Evolutionary conservation across 2,329 filamentous ascomycete species (phyloP), one percentile per base, ranked within the genome.

Genomic region (Pseudocercospora cruenta): DNA sequence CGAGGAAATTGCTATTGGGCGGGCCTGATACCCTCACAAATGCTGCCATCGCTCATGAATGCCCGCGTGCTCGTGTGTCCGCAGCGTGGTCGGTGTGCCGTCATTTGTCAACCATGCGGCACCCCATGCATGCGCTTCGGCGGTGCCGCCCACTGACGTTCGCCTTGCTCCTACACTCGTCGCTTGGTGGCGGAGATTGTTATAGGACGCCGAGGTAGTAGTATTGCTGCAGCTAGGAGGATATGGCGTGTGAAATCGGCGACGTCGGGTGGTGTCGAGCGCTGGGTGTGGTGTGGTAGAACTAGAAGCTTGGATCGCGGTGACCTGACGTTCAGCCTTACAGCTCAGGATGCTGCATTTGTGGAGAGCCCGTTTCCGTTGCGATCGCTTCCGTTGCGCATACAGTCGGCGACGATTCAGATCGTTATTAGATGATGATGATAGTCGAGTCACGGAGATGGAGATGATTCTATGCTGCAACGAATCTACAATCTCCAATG

Each of bases 1-100:
- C 93, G 71, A 98, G 86, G 78, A 97, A 97, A 82, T 92, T 95
- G 82, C 93, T 95, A 82, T 99, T 99, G 74, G 95, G 94, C 78
- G 94, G 94, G 78, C 95, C 95, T 73, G 93, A 96, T 82, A 99
- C 93, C 86, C 95, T 91, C 83, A 99, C 95, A 81, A 92, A 92
- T 79, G 91, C 91, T 39, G 90, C 87, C 74, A 79, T 79, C 8
- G 49, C 64, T 62, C 62, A 62, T 53, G 60, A 62, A 70, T 61
- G 62, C 62, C 33, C 58, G 62, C 58, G 60, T 58, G 57, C 28
- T 62, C 19, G 59, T 58, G 33, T 24, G 58, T 28, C 59, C 9
- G 60, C 47, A 57, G 61, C 65, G 60, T 61, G 58, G 55, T 69
- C 57, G 66, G 57, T 53, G 58, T 65, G 65, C 62, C 69, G 60